Evolutionary conservation across 768 basidiomycete genomes (phyloP), one percentile per base, ranked within the genome.

Genomic region (Leccinum imitatum): DNA sequence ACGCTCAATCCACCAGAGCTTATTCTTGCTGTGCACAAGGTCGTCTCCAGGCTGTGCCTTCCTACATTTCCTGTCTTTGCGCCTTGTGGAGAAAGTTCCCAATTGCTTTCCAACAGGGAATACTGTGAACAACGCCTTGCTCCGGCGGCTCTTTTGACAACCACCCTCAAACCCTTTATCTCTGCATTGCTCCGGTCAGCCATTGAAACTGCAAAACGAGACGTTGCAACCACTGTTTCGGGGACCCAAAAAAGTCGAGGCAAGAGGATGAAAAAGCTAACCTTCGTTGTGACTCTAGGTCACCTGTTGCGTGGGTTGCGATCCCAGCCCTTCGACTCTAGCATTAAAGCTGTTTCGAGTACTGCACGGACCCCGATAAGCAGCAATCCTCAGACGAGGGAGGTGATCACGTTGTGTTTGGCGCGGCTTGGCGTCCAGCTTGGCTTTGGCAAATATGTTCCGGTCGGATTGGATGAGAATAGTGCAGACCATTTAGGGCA

Each of bases 271-370:
- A 72, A 67, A 19, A 69, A 64, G 60, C 44, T 64, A 55, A 61
- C 65, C 9, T 65, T 71, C 11, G 53, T 76, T 50, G 66, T 80
- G 50, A 77, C 78, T 1, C 79, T 78, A 3, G 66, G 73, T 33
- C 79, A 80, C 59, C 56, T 80, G 47, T 54, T 78, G 53, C 76
- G 77, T n/a, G 79, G 77, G 35, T 59, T 80, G 39, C 61, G 63
- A 17, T 51, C 64, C 17, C 63, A 59, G 50, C 6, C 53, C 19
- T 30, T 59, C 41, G 57, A 57, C 50, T 13, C 44, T 46, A 52
- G n/a, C 46, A 14, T 47, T 23, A 64, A 55, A 21, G 19, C 6
- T 33, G 41, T 35, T 13, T 50, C 59, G 33, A 37, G 30, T 58
- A 48, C 2, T 14, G 33, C 56, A 6, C 65, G 59, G 48, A 39